Evolutionary conservation across 2,329 filamentous ascomycete species (phyloP).

Genomic region (Mollisiaceae sp.): DNA sequence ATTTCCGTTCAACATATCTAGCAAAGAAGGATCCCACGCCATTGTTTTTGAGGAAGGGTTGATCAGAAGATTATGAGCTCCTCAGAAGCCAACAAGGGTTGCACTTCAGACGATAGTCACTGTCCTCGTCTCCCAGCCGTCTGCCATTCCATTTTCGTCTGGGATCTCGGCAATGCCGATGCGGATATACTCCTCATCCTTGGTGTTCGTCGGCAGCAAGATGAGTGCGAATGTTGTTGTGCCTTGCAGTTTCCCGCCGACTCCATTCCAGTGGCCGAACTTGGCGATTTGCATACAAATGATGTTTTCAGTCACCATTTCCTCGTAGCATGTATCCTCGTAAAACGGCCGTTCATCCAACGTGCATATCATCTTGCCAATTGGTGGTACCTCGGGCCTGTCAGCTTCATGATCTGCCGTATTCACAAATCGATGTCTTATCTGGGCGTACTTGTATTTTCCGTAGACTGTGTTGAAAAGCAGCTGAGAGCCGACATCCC

Average conservation of each 20-base stretch:
- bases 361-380: constrained; percentile 11
- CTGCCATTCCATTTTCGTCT: constrained; percentile 14
- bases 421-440: not conserved
- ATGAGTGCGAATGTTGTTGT: not conserved
- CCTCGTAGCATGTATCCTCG: not conserved
- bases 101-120: constrained; percentile 5
- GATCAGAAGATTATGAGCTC: no score
- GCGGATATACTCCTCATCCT: constrained; percentile 1
- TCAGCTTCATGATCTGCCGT: not conserved
- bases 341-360: constrained; percentile 1
- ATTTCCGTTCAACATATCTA: no score
- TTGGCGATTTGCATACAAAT: constrained; percentile 16
- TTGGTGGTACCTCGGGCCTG: not conserved
- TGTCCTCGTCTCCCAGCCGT: constrained; percentile 6
- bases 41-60: no score
- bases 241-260: not conserved
- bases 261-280: not conserved
- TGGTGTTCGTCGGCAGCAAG: constrained; percentile 4
- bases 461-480: not conserved
- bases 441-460: not conserved
- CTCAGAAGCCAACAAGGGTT: not conserved
- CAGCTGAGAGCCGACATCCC: not conserved
- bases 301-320: not conserved
- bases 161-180: constrained; percentile 19
- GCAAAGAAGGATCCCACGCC: no score